Evolutionary conservation across 495 filamentous ascomycete species (phyloP).

Genomic region (Tuber melanosporum): DNA sequence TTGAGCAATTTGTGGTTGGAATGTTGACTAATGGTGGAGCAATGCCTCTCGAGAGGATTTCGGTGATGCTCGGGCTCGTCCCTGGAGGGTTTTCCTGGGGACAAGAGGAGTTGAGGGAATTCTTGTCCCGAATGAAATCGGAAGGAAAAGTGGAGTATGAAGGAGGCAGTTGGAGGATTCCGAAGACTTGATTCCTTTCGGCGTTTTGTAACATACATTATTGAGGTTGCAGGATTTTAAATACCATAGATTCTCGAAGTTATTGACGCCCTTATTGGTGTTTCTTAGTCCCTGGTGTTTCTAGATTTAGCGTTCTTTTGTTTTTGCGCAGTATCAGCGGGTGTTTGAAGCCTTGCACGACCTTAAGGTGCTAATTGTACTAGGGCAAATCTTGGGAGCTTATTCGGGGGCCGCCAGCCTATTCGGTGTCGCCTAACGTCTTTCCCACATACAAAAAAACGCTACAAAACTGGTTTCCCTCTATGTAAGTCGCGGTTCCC

Average conservation of each 20-base stretch:
- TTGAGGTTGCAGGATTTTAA: background rate
- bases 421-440: too few relatives aligned
- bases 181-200: slow-evolving; percentile 3
- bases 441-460: too few relatives aligned
- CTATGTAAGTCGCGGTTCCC: too few relatives aligned
- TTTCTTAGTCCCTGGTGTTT: background rate
- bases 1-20: slow-evolving; percentile 82
- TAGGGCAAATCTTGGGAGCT: too few relatives aligned
- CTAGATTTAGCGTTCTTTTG: background rate
- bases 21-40: slow-evolving; percentile 89
- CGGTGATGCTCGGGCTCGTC: slow-evolving; percentile 88
- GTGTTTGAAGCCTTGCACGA: background rate
- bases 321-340: background rate
- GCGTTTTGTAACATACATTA: background rate
- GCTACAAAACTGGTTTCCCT: too few relatives aligned
- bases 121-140: slow-evolving; percentile 48
- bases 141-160: slow-evolving; percentile 29
- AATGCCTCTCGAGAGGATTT: slow-evolving; percentile 73
- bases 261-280: background rate
- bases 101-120: slow-evolving; percentile 65
- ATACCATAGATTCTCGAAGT: background rate
- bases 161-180: slow-evolving; percentile 32
- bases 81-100: slow-evolving; percentile 79
- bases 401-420: too few relatives aligned
- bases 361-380: background rate